Evolutionary conservation across 2,329 filamentous ascomycete species (phyloP), one percentile per base, ranked within the genome.

Genomic region (Bipolaris bicolor): DNA sequence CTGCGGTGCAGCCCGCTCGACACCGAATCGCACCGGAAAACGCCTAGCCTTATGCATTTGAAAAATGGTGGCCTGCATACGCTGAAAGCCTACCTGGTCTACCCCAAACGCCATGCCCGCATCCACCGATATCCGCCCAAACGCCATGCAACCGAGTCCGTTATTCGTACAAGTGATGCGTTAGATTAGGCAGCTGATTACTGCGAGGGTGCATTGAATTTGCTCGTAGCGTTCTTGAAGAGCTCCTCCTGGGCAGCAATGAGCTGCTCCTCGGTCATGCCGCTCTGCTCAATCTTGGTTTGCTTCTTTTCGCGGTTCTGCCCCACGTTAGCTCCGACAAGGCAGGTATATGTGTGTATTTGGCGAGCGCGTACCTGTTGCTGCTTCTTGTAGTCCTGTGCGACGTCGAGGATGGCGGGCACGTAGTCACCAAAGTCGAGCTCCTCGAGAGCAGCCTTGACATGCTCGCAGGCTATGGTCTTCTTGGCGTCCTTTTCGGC

Each of bases 401-500:
- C 93, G 9, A 95, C 92, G 65, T 92, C 90, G 54, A 92, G 80
- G 11, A 99, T 91, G 58, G 93, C 90, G 15, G 89, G 87, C 6
- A 99, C 90, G 73, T 98, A 99, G 68, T 97, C 92, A 9, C 88
- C 85, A 76, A 98, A 99, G 1, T 94, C 95, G 18, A 99, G 86
- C 70, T 96, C 91, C 69, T 94, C 90, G 40, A 99, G 84, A 0
- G 95, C 95, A 73, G 94, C 94, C 72, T 94, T 96, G 69, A 99
- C 96, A 80, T 99, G 95, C 71, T 99, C 95, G 77, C 92, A 96
- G 11, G 94, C 94, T 68, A 99, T 99, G 3, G 95, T 99, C 84
- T 99, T 99, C 82, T 99, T 99, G 48, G 93, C 92, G 73, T 99
- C 95, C 78, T 97, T 97, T 77, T 99, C 95, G 11, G 93, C 96